These are phyloP conservation scores for Penicillium sp. DNA, from an alignment of 2,329 filamentous ascomycete genomes.

Conservation along the genomic window DNA sequence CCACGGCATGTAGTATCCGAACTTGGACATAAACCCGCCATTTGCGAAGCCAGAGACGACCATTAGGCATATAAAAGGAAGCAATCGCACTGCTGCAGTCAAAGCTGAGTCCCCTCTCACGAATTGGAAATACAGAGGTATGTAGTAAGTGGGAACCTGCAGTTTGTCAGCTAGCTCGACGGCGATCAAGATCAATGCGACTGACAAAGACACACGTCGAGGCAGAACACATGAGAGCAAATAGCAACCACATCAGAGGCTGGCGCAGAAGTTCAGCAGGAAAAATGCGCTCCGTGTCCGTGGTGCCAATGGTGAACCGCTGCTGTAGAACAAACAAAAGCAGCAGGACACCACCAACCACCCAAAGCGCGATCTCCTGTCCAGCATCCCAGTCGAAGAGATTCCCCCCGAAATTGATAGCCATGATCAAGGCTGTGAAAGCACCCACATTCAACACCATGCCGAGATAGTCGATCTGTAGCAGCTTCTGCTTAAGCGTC, in stretches of 20 bases:
- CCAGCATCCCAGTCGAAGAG: slow-evolving; percentile 49
- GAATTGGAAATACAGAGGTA: slow-evolving; percentile 22
- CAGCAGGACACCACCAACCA: slow-evolving; percentile 46
- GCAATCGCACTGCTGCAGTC: slow-evolving; percentile 14
- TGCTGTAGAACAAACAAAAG: slow-evolving; percentile 46
- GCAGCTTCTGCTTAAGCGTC: slow-evolving; percentile 22
- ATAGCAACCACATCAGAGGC: slow-evolving; percentile 12
- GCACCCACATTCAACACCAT: slow-evolving; percentile 44
- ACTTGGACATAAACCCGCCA: slow-evolving; percentile 11
- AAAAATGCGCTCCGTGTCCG: slow-evolving; percentile 7
- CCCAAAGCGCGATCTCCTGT: slow-evolving; percentile 45
- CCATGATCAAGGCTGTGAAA: slow-evolving; percentile 48
- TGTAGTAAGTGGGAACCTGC: slow-evolving; percentile 16
- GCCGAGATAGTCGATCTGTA: slow-evolving; percentile 49
- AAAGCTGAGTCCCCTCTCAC: slow-evolving; percentile 15
- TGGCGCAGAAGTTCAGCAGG: slow-evolving; percentile 7
- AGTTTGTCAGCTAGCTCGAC: slow-evolving; percentile 22
- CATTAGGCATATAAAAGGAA: slow-evolving; percentile 25
- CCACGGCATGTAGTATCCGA: slow-evolving; percentile 22
- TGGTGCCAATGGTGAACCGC: slow-evolving; percentile 8
- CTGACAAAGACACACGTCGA: slow-evolving; percentile 14
- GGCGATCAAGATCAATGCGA: slow-evolving; percentile 18
- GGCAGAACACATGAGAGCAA: slow-evolving; percentile 7
- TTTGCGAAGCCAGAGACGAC: slow-evolving; percentile 9
- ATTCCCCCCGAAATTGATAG: slow-evolving; percentile 52